Evolutionary conservation across 1,139 yeast genomes (phyloP).

Genomic region (Kodamaea sp.): DNA sequence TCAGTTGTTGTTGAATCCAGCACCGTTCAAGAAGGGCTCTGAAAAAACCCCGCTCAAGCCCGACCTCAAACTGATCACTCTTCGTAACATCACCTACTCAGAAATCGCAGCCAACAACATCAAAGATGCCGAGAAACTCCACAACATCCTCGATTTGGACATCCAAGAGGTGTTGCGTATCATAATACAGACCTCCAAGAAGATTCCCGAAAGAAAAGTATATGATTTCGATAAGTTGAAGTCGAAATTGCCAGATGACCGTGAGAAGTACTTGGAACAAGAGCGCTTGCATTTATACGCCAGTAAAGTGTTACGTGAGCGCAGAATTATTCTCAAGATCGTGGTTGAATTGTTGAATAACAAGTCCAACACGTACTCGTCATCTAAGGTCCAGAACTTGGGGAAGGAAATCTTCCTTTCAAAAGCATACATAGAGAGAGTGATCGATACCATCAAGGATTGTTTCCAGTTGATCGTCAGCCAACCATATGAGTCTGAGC

Average conservation of each 20-base stretch:
- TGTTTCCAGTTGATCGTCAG: constrained; percentile 4
- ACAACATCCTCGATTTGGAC: constrained; percentile 35
- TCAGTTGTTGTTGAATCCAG: constrained; percentile 27
- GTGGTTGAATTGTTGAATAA: constrained; percentile 39
- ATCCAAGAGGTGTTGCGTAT: constrained; percentile 47
- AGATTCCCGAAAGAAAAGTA: constrained; percentile 34
- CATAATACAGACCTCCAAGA: constrained; percentile 39
- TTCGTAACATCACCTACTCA: constrained; percentile 43
- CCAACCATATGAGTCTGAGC: constrained; percentile 10
- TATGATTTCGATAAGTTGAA: constrained; percentile 25
- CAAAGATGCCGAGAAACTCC: constrained; percentile 42
- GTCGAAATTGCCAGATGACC: constrained; percentile 39
- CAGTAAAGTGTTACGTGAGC: constrained; percentile 43
- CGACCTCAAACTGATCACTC: constrained; percentile 30
- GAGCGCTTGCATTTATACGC: constrained; percentile 33
- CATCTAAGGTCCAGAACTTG: constrained; percentile 37
- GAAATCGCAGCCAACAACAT: constrained; percentile 32
- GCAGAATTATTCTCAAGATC: constrained; percentile 45
- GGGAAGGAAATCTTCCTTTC: constrained; percentile 41
- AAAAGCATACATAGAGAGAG: constrained; percentile 22
- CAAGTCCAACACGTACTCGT: constrained; percentile 30
- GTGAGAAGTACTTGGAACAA: constrained; percentile 31
- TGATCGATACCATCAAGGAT: constrained; percentile 22
- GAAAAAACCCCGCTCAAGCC: constrained; percentile 6
- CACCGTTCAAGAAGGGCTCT: constrained; percentile 29